Evolutionary conservation across 768 basidiomycete species (phyloP), one percentile per base, ranked within the genome.

Genomic region (Hortiboletus campestris): DNA sequence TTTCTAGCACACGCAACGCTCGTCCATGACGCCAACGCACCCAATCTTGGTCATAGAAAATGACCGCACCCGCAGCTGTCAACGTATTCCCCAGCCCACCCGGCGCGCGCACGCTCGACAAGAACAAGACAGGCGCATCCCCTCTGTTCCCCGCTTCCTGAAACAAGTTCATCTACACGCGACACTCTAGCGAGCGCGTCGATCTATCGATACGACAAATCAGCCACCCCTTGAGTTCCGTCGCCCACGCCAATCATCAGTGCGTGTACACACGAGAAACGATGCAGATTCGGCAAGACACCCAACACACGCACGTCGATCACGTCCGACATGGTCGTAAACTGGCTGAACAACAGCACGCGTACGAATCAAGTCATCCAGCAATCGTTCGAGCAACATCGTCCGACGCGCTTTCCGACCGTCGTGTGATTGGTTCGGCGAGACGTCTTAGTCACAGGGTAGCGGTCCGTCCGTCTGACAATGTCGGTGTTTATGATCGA

Each of bases 41-140:
- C 71, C 59, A 65, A 39, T 61, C 63, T 46, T 64, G 63, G 49
- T 64, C 57, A 38, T 56, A 59, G 25, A 68, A 64, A 29, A 64
- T 57, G 45, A 71, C 70, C n/a, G 70, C 72, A 13, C 72, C 70
- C 9, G 70, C 70, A 2, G 96, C 95, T 2, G 93, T 96, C 56
- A 99, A 74, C 69, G 98, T 98, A 73, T 98, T 95, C 40, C 96
- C 96, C 53, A 99, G 76, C 29, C 97, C 97, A 60, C 97, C 97
- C 9, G n/a, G n/a, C n/a, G 97, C 97, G 42, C 94, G 83, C 0
- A 96, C 97, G 67, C 93, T 95, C 32, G 98, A 31, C 68, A 93
- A 88, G 79, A 95, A 96, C 17, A 95, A 75, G 3, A 76, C 69
- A 2, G 93, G 92, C 0, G 86, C 86, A 55, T 80, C 78, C 0